Evolutionary conservation across 345 rosid species (phyloP).

Genomic region (Citrus inodora): DNA sequence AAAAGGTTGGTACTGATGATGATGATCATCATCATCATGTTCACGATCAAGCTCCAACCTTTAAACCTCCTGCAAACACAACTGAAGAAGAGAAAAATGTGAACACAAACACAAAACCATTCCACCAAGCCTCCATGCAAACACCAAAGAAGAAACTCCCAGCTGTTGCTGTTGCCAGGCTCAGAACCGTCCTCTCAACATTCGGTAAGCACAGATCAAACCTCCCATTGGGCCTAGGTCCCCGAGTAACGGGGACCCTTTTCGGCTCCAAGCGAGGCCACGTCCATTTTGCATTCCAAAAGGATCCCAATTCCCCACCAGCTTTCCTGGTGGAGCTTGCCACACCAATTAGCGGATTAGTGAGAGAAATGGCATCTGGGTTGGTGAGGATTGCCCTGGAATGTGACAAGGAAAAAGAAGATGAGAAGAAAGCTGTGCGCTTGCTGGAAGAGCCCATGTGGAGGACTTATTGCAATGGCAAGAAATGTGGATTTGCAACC

Average conservation of each 20-base stretch:
- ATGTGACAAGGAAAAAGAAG: constrained; percentile 62
- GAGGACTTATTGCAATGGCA: constrained; percentile 98
- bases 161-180: constrained; percentile 72
- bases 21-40: constrained; percentile 46
- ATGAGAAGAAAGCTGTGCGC: constrained; percentile 43
- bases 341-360: constrained; percentile 83
- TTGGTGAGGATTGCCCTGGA: constrained; percentile 91
- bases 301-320: constrained; percentile 70
- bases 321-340: constrained; percentile 88
- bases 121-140: constrained; percentile 21
- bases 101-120: background rate
- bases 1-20: constrained; percentile 63
- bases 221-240: constrained; percentile 45
- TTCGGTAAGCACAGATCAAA: constrained; percentile 47
- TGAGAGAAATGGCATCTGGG: constrained; percentile 95
- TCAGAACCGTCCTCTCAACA: constrained; percentile 65
- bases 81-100: constrained; percentile 27
- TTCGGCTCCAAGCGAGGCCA: constrained; percentile 88
- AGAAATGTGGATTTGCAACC: constrained; percentile 76
- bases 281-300: constrained; percentile 91
- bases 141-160: constrained; percentile 64
- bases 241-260: constrained; percentile 82
- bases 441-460: constrained; percentile 82
- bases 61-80: constrained; percentile 26
- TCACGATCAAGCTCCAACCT: constrained; percentile 35